Conservation (phyloP, 2,329 filamentous ascomycete species). For the Fusarium burgessii region DNA sequence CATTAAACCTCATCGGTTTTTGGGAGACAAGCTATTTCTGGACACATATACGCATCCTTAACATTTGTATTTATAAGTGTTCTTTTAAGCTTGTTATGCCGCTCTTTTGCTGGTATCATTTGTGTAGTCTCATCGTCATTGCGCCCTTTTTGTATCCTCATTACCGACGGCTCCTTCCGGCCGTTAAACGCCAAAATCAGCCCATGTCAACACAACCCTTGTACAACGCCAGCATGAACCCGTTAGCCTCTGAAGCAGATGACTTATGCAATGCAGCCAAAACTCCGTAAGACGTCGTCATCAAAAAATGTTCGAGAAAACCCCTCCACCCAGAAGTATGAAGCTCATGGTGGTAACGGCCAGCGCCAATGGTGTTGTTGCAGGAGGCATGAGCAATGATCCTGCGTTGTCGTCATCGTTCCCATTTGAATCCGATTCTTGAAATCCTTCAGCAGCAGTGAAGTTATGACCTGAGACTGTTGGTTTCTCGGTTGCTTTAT, state of each 20-base stretch:
- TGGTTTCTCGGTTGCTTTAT: constrained; percentile 42
- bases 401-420: constrained; percentile 33
- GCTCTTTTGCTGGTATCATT: constrained; percentile 37
- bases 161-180: constrained; percentile 26
- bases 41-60: background rate
- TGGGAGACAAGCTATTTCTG: background rate
- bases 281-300: constrained; percentile 2
- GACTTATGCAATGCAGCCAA: constrained; percentile 15
- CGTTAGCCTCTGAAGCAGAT: constrained; percentile 1
- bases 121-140: constrained; percentile 22
- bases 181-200: constrained; percentile 38
- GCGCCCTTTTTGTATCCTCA: constrained; percentile 35
- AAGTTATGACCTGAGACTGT: constrained; percentile 37
- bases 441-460: constrained; percentile 51
- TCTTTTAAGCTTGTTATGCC: constrained; percentile 1
- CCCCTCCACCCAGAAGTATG: constrained; percentile 40
- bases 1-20: too few species aligned
- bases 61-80: background rate
- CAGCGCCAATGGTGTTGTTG: constrained; percentile 29
- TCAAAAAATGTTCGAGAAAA: constrained; percentile 29
- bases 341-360: constrained; percentile 38
- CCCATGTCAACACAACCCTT: constrained; percentile 33
- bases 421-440: constrained; percentile 25
- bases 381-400: constrained; percentile 20
- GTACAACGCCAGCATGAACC: constrained; percentile 36